Base-by-base conservation (phyloP, 1,139 yeast species). In the Magnusiomyces suaveolens region DNA sequence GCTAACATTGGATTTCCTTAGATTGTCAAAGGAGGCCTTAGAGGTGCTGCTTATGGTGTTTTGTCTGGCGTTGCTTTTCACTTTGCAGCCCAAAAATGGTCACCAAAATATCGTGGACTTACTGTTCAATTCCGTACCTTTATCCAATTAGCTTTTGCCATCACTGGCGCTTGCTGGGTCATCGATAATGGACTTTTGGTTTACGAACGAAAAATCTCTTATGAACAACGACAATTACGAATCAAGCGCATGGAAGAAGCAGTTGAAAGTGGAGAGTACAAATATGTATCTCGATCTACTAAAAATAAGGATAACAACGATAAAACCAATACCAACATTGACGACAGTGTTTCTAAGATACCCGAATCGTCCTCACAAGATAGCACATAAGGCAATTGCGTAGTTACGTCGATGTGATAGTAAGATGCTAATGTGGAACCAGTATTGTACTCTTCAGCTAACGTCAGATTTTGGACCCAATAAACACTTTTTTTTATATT, bases 51-150 rank as follows among this genome's bases (percentile, higher is more conserved):
- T 1, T 54, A 60, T 1, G 69, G 69, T 2, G 55, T 62, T 6
- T 60, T 56, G 3, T 52, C 60, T 16, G 68, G 63, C 2, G 60
- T 60, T 16, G 57, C 55, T 14, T 65, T 65, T 10, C 60, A 60
- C 41, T 56, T 61, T 49, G 55, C 46, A 12, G 50, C 54, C 3
- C 50, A 53, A 52, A 29, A 50, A 25, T 65, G 53, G 54, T 63
- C 61, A 63, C 67, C 69, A 1, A 44, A 55, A 4, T 66, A 66
- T 54, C 51, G 57, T 26, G 52, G 48, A 21, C 58, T 66, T 8
- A 65, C 69, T 4, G 54, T 59, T 26, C 69, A 61, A 52, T 65
- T 66, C 59, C 60, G 61, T 44, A 63, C 66, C 4, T 66, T 62
- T 48, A 57, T 66, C 25, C 65, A 61, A 50, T 48, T 66, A 10